phyloP scores from a whole-genome alignment of 371 early-diverging fungal genomes.

The Syncephalis fuscata region DNA sequence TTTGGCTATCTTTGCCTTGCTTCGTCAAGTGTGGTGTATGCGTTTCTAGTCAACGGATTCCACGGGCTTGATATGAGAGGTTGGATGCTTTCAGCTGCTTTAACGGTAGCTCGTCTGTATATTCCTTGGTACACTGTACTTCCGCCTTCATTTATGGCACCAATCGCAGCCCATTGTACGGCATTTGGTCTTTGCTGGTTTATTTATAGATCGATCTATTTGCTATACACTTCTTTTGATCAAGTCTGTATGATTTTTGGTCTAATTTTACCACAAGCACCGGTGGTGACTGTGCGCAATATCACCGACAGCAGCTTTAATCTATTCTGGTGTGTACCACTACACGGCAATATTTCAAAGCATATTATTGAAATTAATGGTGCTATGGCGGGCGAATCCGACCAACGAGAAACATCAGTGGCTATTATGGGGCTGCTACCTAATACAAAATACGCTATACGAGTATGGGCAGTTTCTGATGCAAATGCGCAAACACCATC shows the following conservation, averaged over 20 bases:
- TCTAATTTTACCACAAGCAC: conserved; percentile 16
- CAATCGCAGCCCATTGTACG: conserved; percentile 24
- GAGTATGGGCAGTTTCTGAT: conserved; percentile 22
- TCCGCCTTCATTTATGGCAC: conserved; percentile 11
- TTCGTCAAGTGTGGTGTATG: conserved; percentile 23
- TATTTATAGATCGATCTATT: conserved; percentile 16
- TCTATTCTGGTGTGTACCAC: conserved; percentile 19
- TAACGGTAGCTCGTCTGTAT: conserved; percentile 12
- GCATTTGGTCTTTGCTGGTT: conserved; percentile 22
- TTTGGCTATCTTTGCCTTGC: conserved; percentile 17
- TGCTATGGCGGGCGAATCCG: conserved; percentile 20
- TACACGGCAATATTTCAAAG: conserved; percentile 13
- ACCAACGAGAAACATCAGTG: conserved; percentile 20
- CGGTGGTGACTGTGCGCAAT: conserved; percentile 21
- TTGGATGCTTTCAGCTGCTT: conserved; percentile 16
- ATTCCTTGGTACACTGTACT: conserved; percentile 10
- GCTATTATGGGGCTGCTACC: conserved; percentile 21
- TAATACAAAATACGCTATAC: conserved; percentile 17
- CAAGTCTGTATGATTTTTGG: conserved; percentile 20
- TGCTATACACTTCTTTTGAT: conserved; percentile 17
- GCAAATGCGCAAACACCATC: conserved; percentile 8
- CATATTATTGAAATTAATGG: conserved; percentile 29
- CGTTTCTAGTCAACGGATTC: conserved; percentile 23
- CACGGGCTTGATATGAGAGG: conserved; percentile 24
- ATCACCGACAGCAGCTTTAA: conserved; percentile 18